Base-by-base conservation (phyloP, 805 yeast species). In the Wickerhamiella domercqiae region DNA sequence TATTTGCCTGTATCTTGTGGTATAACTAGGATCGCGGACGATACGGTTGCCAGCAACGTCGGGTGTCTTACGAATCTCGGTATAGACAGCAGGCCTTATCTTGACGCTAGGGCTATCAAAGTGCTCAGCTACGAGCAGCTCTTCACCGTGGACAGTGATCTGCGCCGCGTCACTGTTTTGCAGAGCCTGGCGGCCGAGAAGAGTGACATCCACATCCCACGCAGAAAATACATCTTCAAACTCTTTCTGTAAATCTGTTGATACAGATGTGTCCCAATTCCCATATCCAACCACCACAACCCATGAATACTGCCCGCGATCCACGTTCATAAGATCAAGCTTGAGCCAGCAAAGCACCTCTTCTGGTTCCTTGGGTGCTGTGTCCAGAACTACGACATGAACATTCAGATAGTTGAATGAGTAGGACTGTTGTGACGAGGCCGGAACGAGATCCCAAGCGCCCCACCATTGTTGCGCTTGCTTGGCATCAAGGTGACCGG, bases 341-440 rank as follows among this genome's bases (percentile, higher is more conserved):
- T 22, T 28, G 25, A 35, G 32, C 37, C 37, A 35, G 14, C 16
- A 7, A 5, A 32, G 25, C 11, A 20, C 11, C n/a, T 32, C 35
- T 13, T 32, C 35, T 7, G 35, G 26, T 5, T 11, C 7, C 7
- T 17, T 28, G 15, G 32, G 32, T 7, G 21, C 28, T 11, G 28
- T 32, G 16, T 32, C 35, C 5, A 32, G 35, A 11, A 32, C 26
- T 6, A 30, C 21, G 5, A 30, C 21, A 14, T 30, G 33, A 7
- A 30, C 18, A 13, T 30, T 7, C 18, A 20, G 21, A 21, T 16
- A 30, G 21, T 30, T 30, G 21, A 30, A 30, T 5, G 33, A 13
- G 21, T 30, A 30, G 6, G 21, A 13, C 7, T 30, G 11, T 7
- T 9, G 7, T 5, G 16, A 6, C 6, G 19, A 21, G 9, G 33